Evolutionary conservation across 345 rosid species (phyloP).

Genomic region (Arabis hirsuta): DNA sequence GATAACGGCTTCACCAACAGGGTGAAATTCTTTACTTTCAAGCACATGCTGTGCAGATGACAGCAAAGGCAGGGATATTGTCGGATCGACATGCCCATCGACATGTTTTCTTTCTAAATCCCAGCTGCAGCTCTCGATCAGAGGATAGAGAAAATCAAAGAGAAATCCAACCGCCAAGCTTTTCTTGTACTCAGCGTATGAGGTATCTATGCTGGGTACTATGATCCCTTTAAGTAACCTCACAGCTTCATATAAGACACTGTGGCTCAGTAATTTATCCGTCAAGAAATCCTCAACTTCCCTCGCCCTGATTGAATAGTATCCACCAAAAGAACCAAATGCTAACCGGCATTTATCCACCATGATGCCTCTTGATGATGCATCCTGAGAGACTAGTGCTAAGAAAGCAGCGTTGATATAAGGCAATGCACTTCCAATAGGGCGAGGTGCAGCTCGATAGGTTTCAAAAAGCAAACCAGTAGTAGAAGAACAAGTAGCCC

Average conservation of each 20-base stretch:
- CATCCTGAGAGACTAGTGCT: slow-evolving; percentile 57
- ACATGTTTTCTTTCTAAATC: slow-evolving; percentile 24
- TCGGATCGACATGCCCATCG: slow-evolving; percentile 42
- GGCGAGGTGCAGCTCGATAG: slow-evolving; percentile 79
- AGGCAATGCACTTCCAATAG: slow-evolving; percentile 79
- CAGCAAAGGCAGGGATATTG: slow-evolving; percentile 47
- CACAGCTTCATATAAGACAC: slow-evolving; percentile 62
- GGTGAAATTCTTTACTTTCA: slow-evolving; percentile 57
- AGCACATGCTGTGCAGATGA: slow-evolving; percentile 68
- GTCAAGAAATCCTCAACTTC: slow-evolving; percentile 61
- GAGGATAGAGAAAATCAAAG: slow-evolving; percentile 64
- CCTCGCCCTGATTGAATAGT: slow-evolving; percentile 71
- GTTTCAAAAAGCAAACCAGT: slow-evolving; percentile 62
- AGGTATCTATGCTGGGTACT: slow-evolving; percentile 57
- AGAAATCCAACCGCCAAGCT: slow-evolving; percentile 84
- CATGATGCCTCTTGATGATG: slow-evolving; percentile 41
- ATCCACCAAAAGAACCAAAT: slow-evolving; percentile 82
- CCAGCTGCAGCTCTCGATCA: slow-evolving; percentile 41
- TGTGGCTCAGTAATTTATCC: slow-evolving; percentile 56
- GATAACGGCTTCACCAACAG: slow-evolving; percentile 67
- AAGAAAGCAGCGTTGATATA: slow-evolving; percentile 80
- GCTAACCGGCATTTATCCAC: slow-evolving; percentile 65
- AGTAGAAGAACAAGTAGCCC: slow-evolving; percentile 38
- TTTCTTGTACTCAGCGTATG: slow-evolving; percentile 56
- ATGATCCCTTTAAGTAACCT: slow-evolving; percentile 53